A percentile compares a stretch with the other conserved stretches of the same genome.
Evolutionary conservation across 75 land plant genomes (phyloP).

Genomic region (Isoetes taiwanensis): DNA sequence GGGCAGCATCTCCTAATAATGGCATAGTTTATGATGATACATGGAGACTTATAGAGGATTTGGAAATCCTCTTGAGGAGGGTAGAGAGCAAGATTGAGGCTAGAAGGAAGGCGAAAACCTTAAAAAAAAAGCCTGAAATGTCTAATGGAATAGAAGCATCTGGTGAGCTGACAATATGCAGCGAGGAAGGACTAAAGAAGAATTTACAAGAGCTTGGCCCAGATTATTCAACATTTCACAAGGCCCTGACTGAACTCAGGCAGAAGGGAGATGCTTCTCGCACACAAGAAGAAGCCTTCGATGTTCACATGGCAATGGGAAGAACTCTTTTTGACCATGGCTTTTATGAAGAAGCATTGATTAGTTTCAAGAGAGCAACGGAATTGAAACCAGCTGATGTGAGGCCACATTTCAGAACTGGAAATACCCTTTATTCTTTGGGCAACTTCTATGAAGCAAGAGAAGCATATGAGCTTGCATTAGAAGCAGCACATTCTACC

Average conservation of each 20-base stretch:
- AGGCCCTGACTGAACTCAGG: slow-evolving; percentile 51
- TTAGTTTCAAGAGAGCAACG: slow-evolving; percentile 62
- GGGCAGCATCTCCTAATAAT: slow-evolving; percentile 43
- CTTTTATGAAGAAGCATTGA: slow-evolving; percentile 60
- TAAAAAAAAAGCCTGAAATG: slow-evolving; percentile 25
- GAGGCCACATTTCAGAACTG: slow-evolving; percentile 65
- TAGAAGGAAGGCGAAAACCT: slow-evolving; percentile 39
- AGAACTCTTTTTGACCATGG: slow-evolving; percentile 68
- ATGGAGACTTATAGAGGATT: slow-evolving; percentile 75
- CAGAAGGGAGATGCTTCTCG: slow-evolving; percentile 48
- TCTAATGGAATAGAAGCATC: slow-evolving; percentile 8
- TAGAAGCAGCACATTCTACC: slow-evolving; percentile 63
- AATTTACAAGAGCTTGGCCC: slow-evolving; percentile 39
- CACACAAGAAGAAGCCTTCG: slow-evolving; percentile 85
- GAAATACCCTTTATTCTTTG: slow-evolving; percentile 65
- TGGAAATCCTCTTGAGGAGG: slow-evolving; percentile 69
- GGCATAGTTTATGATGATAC: slow-evolving; percentile 82
- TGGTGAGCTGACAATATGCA: not conserved
- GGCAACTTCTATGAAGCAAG: slow-evolving; percentile 56
- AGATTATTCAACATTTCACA: slow-evolving; percentile 38
- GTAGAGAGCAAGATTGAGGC: slow-evolving; percentile 42
- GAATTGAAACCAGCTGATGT: slow-evolving; percentile 75
- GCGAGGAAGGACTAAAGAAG: not conserved
- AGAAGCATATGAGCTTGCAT: slow-evolving; percentile 56
- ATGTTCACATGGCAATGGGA: slow-evolving; percentile 92